phyloP scores from a whole-genome alignment of 257 asterid species.

The Plantago ovata region DNA sequence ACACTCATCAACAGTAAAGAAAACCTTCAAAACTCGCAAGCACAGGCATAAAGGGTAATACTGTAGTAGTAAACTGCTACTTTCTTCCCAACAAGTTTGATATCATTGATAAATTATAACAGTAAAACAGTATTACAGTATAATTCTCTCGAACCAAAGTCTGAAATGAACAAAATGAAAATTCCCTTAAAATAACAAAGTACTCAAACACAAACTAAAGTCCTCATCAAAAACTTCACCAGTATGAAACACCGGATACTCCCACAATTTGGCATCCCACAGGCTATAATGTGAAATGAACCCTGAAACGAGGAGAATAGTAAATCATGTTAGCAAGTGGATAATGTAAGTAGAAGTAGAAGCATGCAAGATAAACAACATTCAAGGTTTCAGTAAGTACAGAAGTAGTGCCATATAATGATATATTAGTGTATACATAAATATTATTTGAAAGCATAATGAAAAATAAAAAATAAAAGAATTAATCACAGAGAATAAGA shows the following conservation, averaged over 20 bases:
- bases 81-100: not conserved
- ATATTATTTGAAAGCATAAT: too few relatives aligned
- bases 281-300: not conserved
- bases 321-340: slow-evolving; percentile 1
- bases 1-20: not conserved
- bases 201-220: not conserved
- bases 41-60: too few relatives aligned
- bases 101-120: slow-evolving; percentile 8
- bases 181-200: not conserved
- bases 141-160: not conserved
- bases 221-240: not conserved
- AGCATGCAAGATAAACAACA: not conserved
- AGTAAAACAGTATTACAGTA: not conserved
- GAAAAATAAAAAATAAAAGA: not conserved
- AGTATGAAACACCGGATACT: slow-evolving; percentile 9
- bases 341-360: not conserved
- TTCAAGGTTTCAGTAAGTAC: not conserved
- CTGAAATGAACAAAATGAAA: slow-evolving; percentile 10
- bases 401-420: not conserved
- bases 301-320: slow-evolving; percentile 21
- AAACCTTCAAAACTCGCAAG: not conserved
- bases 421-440: too few relatives aligned
- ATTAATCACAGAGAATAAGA: not conserved
- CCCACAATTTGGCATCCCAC: slow-evolving; percentile 13
- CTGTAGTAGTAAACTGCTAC: not conserved